Conservation (phyloP, 305 asterid species). For the Plantago coronopus region DNA sequence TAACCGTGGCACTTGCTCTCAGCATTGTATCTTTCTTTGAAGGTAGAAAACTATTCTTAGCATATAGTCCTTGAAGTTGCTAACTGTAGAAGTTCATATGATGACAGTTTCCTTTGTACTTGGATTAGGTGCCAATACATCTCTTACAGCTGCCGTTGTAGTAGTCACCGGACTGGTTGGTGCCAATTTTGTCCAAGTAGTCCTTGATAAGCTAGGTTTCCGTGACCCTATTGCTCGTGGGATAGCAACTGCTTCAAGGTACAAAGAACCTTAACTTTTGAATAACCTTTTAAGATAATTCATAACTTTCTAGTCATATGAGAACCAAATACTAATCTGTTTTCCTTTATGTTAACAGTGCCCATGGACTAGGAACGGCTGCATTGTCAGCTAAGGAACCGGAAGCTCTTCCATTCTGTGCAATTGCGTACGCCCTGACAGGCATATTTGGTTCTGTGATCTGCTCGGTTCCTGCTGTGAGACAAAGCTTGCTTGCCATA, state of each 20-base stretch:
- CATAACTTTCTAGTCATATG: not conserved
- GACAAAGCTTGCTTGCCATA: conserved; percentile 83
- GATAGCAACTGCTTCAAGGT: conserved; percentile 99
- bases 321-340: not conserved
- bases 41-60: conserved; percentile 37
- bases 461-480: conserved; percentile 84
- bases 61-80: too few relatives aligned
- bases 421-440: conserved; percentile 89
- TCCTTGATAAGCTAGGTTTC: conserved; percentile 78
- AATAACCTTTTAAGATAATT: not conserved
- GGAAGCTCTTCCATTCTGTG: conserved; percentile 97
- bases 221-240: conserved; percentile 96
- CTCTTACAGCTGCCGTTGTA: conserved; percentile 95
- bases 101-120: not conserved
- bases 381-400: conserved; percentile 98
- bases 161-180: conserved; percentile 93
- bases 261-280: conserved; percentile 10
- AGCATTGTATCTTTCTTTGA: conserved; percentile 93
- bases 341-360: conserved; percentile 39
- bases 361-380: conserved; percentile 97
- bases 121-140: conserved; percentile 77
- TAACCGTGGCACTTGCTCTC: conserved; percentile 94
- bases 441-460: conserved; percentile 91
- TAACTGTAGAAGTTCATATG: not conserved
- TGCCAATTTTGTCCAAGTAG: conserved; percentile 85